phyloP scores from a whole-genome alignment of 2,329 filamentous ascomycete genomes.

The Raffaelea ambrosiae region DNA sequence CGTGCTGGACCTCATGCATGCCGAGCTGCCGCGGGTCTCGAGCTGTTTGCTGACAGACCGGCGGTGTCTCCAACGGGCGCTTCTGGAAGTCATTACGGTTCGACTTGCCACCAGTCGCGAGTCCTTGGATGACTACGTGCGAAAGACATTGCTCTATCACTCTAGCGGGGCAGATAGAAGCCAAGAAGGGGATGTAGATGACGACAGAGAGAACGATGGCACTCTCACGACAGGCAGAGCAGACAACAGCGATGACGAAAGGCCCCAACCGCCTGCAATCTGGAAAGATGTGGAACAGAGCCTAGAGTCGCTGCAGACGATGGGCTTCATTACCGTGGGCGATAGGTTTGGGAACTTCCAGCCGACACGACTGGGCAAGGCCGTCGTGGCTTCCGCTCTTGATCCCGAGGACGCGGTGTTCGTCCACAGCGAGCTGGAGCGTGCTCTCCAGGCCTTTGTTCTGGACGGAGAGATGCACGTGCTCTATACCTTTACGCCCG shows the following conservation, averaged over 20 bases:
- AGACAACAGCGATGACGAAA: background rate
- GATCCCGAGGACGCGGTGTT: conserved; percentile 69
- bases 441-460: conserved; percentile 63
- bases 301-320: conserved; percentile 25
- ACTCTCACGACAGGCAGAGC: background rate
- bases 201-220: conserved; percentile 31
- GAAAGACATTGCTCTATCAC: conserved; percentile 56
- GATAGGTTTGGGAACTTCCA: conserved; percentile 39
- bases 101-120: conserved; percentile 57
- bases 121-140: conserved; percentile 59
- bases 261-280: background rate
- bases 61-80: conserved; percentile 58
- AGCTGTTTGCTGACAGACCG: conserved; percentile 57
- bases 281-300: conserved; percentile 45
- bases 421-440: conserved; percentile 58
- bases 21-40: conserved; percentile 60
- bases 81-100: conserved; percentile 63
- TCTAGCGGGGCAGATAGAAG: conserved; percentile 33
- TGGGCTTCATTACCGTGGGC: conserved; percentile 41
- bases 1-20: conserved; percentile 62
- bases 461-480: conserved; percentile 77
- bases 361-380: conserved; percentile 58
- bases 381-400: conserved; percentile 63
- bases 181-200: background rate
- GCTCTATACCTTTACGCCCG: conserved; percentile 68